Base-by-base conservation (phyloP, 352 stramenopile species). In the Globisporangium radiosum region DNA sequence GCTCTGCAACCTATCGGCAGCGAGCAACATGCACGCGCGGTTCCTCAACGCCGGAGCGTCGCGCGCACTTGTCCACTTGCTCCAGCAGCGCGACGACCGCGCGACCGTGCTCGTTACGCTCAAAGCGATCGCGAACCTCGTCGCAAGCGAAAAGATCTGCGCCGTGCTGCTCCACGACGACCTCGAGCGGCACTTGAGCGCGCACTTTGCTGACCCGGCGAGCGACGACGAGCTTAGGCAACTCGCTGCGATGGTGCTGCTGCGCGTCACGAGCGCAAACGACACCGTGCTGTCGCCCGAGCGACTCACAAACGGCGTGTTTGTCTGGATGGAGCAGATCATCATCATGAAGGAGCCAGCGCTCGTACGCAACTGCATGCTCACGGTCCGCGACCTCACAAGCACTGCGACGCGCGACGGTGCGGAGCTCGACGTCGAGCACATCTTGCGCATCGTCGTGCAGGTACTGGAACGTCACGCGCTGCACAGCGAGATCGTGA, bases 251-350 rank as follows among this genome's bases (percentile, higher is more conserved):
- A 90, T 90, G 78, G 72, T 89, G 44, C 56, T 92, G 2, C 61
- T 92, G 25, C 70, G 80, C 9, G 76, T 88, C 43, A 86, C 83
- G 5, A 90, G 83, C 50, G 75, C 78, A 14, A 89, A 89, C 56
- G 79, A 90, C 48, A 76, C 78, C 0, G 59, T 88, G 53, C 76
- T 88, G 58, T 87, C 76, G 13, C 63, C 79, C 0, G 82, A 90
- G n/a, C 75, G 72, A 54, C 54, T 87, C 5, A 85, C 82, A 48
- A 61, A 73, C 43, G 76, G 74, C 13, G 78, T 87, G 49, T 79
- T 90, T 9, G 66, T 85, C 4, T 90, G 81, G 81, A 88, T 88
- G 81, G 78, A 90, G 57, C 76, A 90, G 63, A 90, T 90, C 58
- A 87, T 88, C 48, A 63, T 71, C 47, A 90, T 90, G 76, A 79